These are phyloP conservation scores for Spizellomyces sp. DNA, from an alignment of 192 early-diverging fungal genomes.

Conservation along the genomic window DNA sequence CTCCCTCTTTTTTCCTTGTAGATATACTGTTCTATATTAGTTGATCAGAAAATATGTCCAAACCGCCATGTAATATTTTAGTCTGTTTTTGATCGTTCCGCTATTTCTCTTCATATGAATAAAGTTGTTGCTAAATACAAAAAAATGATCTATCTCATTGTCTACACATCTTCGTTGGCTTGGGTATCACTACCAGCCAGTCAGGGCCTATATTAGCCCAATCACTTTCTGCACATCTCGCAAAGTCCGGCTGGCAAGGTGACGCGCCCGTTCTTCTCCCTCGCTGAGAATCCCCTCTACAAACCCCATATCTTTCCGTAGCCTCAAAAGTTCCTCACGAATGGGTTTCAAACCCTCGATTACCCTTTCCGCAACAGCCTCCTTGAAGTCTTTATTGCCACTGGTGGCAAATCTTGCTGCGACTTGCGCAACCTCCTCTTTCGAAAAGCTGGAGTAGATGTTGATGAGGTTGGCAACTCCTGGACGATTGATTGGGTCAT, in stretches of 20 bases:
- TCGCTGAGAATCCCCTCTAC: constrained; percentile 64
- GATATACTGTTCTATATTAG: too few species aligned
- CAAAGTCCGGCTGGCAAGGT: constrained; percentile 63
- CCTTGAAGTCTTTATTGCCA: constrained; percentile 72
- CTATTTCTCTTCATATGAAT: too few species aligned
- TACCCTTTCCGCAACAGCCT: constrained; percentile 67
- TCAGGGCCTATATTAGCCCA: constrained; percentile 46
- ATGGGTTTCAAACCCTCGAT: constrained; percentile 66
- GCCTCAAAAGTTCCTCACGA: constrained; percentile 57
- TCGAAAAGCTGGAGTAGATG: constrained; percentile 66
- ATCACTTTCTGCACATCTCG: constrained; percentile 54
- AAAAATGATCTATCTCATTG: too few species aligned
- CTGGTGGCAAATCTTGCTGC: constrained; percentile 46
- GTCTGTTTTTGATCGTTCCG: too few species aligned
- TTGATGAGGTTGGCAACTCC: constrained; percentile 81
- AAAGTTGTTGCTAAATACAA: too few species aligned
- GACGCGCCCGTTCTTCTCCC: constrained; percentile 67
- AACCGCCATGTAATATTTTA: too few species aligned
- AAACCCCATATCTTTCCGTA: constrained; percentile 62
- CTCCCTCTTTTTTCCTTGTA: too few species aligned
- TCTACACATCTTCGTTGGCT: too few species aligned
- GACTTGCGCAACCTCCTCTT: constrained; percentile 49
- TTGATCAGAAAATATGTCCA: too few species aligned
- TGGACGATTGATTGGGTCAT: constrained; percentile 69
- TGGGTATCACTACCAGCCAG: too few species aligned